Base-by-base conservation (phyloP, 164 flowering plant species). In the Kalanchoe fedtschenkoi region DNA sequence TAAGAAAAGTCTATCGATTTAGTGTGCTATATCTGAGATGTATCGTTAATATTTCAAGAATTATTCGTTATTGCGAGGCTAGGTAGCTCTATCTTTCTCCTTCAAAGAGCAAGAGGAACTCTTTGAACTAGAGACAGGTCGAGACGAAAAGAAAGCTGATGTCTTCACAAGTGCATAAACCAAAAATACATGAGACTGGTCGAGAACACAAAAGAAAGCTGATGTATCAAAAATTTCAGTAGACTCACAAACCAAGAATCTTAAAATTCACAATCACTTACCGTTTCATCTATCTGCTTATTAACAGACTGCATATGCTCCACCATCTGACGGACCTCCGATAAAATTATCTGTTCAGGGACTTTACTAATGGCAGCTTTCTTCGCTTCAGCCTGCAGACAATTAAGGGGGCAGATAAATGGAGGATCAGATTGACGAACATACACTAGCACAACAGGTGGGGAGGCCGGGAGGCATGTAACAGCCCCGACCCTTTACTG, bases 291-390 rank as follows among this genome's bases (percentile, higher is more conserved):
- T 22, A 88, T 74, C 70, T 71, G 75, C 64, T 67, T 77, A 64
- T 91, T 87, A 43, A 87, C 65, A 41, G 67, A 44, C 53, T 87
- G 89, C 98, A 89, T 90, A 67, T 86, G 92, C 72, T 86, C 91
- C 53, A 93, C 98, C 97, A 87, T 85, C n/a, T 75, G 78, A 19
- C 97, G 91, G 58, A 93, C 87, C 75, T 93, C 96, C 1, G 78
- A 41, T 43, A 93, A 62, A 56, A 93, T 80, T 51, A 68, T 66
- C 72, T 83, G 81, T 67, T 93, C 97, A 34, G 98, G 96, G 19
- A 84, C 68, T 75, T 62, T 86, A 55, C 74, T 85, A 58, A 85
- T 37, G 28, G 83, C 88, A 41, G 66, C 83, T 70, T 84, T 90
- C 78, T 61, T 80, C 68, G 72, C 78, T 69, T 83, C 69, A 61